Evolutionary conservation across 2,329 filamentous ascomycete genomes (phyloP), one percentile per base, ranked within the genome.

Genomic region (Aspergillus aculeatus): DNA sequence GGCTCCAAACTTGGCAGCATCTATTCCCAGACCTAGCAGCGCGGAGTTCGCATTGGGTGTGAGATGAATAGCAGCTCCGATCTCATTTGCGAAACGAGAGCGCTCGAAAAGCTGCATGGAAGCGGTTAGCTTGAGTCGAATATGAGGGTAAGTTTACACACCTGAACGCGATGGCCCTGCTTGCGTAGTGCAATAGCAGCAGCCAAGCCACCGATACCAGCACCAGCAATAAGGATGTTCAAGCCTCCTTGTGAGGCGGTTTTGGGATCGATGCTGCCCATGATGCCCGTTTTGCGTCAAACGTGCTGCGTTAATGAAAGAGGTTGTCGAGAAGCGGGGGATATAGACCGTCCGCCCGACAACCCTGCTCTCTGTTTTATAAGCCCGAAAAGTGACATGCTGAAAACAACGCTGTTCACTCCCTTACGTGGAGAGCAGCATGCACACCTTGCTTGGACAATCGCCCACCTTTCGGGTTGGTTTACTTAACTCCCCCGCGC

Each of bases 51-150:
- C 76, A 65, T 89, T 89, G 0, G 87, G 85, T 0, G 83, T 81
- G 4, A 89, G 69, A 66, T 88, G 85, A n/a, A 89, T 80, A 0
- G 86, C 86, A 3, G 86, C 85, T 0, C 86, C 86, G 1, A 79
- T 73, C 69, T 88, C 85, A 54, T 76, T 81, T 16, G 81, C 80
- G 35, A 87, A 81, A 1, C 75, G 75, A 0, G 84, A 86, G 67
- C 84, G 81, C 64, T 88, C 85, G 53, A 80, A 83, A 0, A 86
- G 60, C 81, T 84, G 56, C 9, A 24, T 21, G 16, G 12, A 29
- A n/a, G 16, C 6, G 41, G 54, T 54, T 19, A 57, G 58, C 16
- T 26, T 11, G 9, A 32, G 4, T 3, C n/a, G 5, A 9, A 24
- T 5, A 12, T 29, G 12, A 16, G 16, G 11, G 21, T 54, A 2